Base-by-base conservation (phyloP, 2,329 filamentous ascomycete genomes). In the Ophiosphaerella korrae region DNA sequence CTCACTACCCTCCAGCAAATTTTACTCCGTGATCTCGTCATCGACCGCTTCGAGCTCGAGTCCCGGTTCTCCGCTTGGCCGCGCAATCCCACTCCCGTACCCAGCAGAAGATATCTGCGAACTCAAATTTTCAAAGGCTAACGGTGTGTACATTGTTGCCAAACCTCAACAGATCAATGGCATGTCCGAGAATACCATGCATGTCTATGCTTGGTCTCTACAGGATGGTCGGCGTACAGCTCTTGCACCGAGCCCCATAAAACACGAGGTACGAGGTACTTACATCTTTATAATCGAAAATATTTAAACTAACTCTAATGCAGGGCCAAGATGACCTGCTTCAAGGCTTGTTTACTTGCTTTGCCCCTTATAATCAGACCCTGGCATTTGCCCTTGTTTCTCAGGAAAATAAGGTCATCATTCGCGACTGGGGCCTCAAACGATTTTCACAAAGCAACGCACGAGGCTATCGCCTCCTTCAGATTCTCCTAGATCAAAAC, bases 301-400 rank as follows among this genome's bases (percentile, higher is more conserved):
- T 7, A 29, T 31, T 8, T 11, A 18, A 26, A 5, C 32, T 46
- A 39, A 38, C 34, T n/a, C 9, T 11, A 11, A 16, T 6, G 23
- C 24, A 47, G 45, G 45, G 45, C 12, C 16, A 29, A 41, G 45
- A 47, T 24, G 45, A 47, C 21, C 29, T 47, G n/a, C 45, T 47
- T 14, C 45, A 41, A 34, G 45, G 37, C 14, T 34, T 47, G 36
- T 47, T 33, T 21, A 47, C 45, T 12, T 47, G 33, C 8, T 47
- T 47, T 13, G 37, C 45, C 5, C 36, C 36, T 13, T 38, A 40
- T 29, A 40, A 40, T 24, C 31, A 24, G 3, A 29, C 31, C 7
- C 13, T 34, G 23, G 45, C 29, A 16, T 47, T 40, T 24, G 24
- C 21, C 7, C 11, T 47, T 14, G 16, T 47, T 7, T 47, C 45